Percentiles rank a stretch among this genome's conserved stretches.
phyloP scores from a whole-genome alignment of 2,329 filamentous ascomycete species.

The Fusarium newnesense region DNA sequence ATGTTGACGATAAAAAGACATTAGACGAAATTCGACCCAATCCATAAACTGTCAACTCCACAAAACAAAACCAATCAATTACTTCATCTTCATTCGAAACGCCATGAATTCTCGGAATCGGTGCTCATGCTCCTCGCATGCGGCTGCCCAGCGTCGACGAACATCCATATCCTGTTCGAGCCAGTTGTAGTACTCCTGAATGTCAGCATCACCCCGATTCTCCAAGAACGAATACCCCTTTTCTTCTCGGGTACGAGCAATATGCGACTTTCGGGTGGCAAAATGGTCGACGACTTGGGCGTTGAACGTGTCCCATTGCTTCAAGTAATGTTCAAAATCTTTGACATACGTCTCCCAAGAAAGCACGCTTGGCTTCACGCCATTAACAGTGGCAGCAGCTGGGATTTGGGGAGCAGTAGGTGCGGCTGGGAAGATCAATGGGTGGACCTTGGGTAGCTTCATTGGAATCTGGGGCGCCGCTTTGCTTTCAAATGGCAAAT shows the following conservation, averaged over 20 bases:
- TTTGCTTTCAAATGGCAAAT: conserved; percentile 66
- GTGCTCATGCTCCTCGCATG: conserved; percentile 68
- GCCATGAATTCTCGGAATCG: conserved; percentile 68
- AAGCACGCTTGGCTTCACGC: conserved; percentile 54
- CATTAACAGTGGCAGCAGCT: conserved; percentile 53
- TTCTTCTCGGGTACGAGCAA: conserved; percentile 51
- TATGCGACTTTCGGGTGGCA: conserved; percentile 58
- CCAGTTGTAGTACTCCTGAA: conserved; percentile 68
- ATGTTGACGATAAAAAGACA: conserved; percentile 17
- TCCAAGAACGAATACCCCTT: conserved; percentile 60
- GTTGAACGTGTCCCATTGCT: conserved; percentile 61
- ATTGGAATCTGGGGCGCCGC: conserved; percentile 56
- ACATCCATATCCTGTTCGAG: conserved; percentile 73
- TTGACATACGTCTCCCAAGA: conserved; percentile 63
- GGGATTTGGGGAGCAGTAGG: conserved; percentile 63
- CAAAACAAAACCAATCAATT: conserved; percentile 18
- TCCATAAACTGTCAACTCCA: conserved; percentile 19
- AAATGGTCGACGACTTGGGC: conserved; percentile 67
- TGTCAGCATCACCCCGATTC: conserved; percentile 55
- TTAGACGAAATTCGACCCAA: conserved; percentile 7
- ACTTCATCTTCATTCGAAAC: conserved; percentile 57
- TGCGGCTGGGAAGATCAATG: conserved; percentile 58
- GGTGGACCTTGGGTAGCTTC: conserved; percentile 47
- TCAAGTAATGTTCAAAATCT: conserved; percentile 65
- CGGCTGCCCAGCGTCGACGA: conserved; percentile 68